phyloP scores from a whole-genome alignment of 129 eudicot species.

The Chrysanthemum makinoi region DNA sequence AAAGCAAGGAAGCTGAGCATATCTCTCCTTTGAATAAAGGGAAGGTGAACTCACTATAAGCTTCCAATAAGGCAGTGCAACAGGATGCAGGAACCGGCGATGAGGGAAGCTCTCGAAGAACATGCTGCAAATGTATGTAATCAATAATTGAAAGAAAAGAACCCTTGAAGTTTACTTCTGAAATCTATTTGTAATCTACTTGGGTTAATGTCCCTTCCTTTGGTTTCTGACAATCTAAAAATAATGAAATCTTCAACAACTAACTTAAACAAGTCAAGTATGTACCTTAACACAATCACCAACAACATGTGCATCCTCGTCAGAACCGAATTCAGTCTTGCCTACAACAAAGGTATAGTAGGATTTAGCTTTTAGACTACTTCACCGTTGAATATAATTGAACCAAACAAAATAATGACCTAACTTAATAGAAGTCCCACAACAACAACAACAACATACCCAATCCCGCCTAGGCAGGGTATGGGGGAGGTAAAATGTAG shows the following conservation, averaged over 20 bases:
- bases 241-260: neutral
- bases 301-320: slow-evolving; percentile 96
- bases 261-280: slow-evolving; percentile 16
- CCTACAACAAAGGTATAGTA: slow-evolving; percentile 45
- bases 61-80: slow-evolving; percentile 94
- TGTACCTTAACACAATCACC: slow-evolving; percentile 98
- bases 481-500: too few relatives aligned
- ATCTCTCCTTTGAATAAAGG: neutral
- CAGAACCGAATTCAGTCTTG: slow-evolving; percentile 73
- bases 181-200: neutral
- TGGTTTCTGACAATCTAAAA: neutral
- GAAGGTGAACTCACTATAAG: slow-evolving; percentile 65
- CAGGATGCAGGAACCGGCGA: slow-evolving; percentile 99
- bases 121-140: slow-evolving; percentile 58
- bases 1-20: neutral
- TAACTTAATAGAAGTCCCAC: neutral
- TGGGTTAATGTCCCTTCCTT: neutral
- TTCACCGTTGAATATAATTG: neutral
- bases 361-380: slow-evolving; percentile 24
- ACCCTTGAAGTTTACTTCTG: neutral
- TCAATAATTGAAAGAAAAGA: slow-evolving; percentile 9
- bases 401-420: slow-evolving; percentile 1
- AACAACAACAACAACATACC: too few relatives aligned
- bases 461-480: too few relatives aligned
- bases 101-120: slow-evolving; percentile 97